Evolutionary conservation across 2,329 filamentous ascomycete genomes (phyloP), one percentile per base, ranked within the genome.

Genomic region (Exophiala aquamarina): DNA sequence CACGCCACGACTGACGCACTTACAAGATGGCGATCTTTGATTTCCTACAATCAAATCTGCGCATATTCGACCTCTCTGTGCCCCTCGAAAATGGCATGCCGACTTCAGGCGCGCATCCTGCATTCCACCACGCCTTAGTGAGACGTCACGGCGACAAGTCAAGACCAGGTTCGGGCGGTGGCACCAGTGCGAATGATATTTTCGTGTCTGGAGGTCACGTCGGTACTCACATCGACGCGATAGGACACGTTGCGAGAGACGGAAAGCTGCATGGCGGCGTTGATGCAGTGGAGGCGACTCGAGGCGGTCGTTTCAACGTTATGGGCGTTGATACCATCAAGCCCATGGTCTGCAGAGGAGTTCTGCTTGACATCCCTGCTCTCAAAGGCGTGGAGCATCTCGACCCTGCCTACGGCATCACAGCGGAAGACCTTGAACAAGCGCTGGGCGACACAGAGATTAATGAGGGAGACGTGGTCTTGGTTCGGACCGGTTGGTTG

Each of bases 31-130:
- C n/a, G n/a, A n/a, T n/a, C n/a, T n/a, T n/a, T n/a, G n/a, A n/a
- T n/a, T n/a, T n/a, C n/a, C n/a, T n/a, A n/a, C n/a, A n/a, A n/a
- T n/a, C n/a, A n/a, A n/a, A n/a, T n/a, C 23, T 26, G 23, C 37
- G 42, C 6, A 32, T 55, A 13, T 52, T 52, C 41, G 52, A 55
- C 39, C 52, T 55, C 17, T 47, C 41, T 15, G 52, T 55, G 1
- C 39, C 52, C 14, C 41, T 55, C 17, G 41, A 55, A 40, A 47
- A 49, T 18, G 52, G 52, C 49, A 55, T 55, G 52, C 37, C 52
- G 11, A 32, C 36, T n/a, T 52, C 52, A 18, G 38, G 41, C 23
- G 41, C 42, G 10, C 47, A 49, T 35, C 35, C 50, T 4, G 45
- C 52, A 2, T 55, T 52, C 36, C 44, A 41, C 21, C 49, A 52